These are phyloP conservation scores for Monilinia fructigena DNA, from an alignment of 2,329 filamentous ascomycete species.

Conservation along the genomic window DNA sequence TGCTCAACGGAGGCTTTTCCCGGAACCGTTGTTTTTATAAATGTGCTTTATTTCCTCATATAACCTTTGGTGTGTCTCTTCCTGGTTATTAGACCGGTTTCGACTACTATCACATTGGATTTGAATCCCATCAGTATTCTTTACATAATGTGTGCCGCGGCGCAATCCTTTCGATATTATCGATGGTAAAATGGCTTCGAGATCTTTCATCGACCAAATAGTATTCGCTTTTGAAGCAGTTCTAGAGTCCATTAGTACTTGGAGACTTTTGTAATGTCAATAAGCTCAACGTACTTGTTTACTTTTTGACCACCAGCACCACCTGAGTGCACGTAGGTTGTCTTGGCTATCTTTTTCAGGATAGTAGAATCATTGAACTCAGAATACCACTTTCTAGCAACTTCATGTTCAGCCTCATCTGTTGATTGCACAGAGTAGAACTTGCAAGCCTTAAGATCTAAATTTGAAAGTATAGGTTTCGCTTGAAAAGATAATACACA, in stretches of 20 bases:
- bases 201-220: constrained; percentile 34
- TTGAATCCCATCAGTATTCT: constrained; percentile 35
- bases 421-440: constrained; percentile 29
- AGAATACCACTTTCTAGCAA: constrained; percentile 37
- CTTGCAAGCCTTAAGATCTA: constrained; percentile 23
- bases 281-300: constrained; percentile 38
- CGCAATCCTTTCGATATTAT: constrained; percentile 34
- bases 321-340: constrained; percentile 34
- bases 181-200: constrained; percentile 34
- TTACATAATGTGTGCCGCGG: constrained; percentile 36
- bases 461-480: neutral
- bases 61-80: constrained; percentile 35
- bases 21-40: constrained; percentile 35
- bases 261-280: neutral
- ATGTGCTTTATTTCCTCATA: constrained; percentile 35
- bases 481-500: constrained; percentile 17
- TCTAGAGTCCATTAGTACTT: constrained; percentile 29
- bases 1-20: constrained; percentile 49
- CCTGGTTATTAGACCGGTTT: constrained; percentile 35
- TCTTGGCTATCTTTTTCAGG: constrained; percentile 34
- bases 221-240: constrained; percentile 40
- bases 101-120: constrained; percentile 38
- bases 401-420: constrained; percentile 33
- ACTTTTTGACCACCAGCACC: constrained; percentile 41
- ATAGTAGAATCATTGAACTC: constrained; percentile 34